Evolutionary conservation across 805 yeast species (phyloP).

Genomic region (Saturnispora besseyi): DNA sequence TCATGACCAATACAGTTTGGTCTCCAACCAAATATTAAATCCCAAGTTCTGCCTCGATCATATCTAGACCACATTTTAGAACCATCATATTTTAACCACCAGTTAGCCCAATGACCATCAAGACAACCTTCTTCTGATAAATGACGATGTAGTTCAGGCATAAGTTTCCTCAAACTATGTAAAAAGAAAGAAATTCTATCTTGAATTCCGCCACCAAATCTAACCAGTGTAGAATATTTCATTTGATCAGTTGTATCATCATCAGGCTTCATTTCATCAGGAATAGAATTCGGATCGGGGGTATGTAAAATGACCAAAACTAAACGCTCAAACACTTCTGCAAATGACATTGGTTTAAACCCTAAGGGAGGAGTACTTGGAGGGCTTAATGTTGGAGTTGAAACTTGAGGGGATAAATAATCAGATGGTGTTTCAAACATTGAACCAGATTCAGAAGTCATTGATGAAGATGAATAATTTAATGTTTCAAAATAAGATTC

Average conservation of each 20-base stretch:
- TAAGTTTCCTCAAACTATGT: constrained; percentile 45
- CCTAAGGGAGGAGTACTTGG: constrained; percentile 12
- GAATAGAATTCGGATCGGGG: constrained; percentile 37
- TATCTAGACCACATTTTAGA: constrained; percentile 72
- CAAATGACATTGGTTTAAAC: constrained; percentile 41
- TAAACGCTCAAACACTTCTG: constrained; percentile 66
- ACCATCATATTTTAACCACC: constrained; percentile 94
- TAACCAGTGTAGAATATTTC: constrained; percentile 15
- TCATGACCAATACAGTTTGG: constrained; percentile 24
- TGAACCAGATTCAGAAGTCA: constrained; percentile 14
- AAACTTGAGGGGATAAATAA: constrained; percentile 21
- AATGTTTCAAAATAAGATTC: constrained; percentile 26
- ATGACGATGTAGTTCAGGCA: constrained; percentile 71
- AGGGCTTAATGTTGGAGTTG: constrained; percentile 20
- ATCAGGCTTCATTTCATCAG: constrained; percentile 10
- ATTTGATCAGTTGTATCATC: constrained; percentile 13
- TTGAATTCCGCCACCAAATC: constrained; percentile 50
- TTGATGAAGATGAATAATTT: constrained; percentile 9
- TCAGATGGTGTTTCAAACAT: constrained; percentile 18
- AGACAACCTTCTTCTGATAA: constrained; percentile 71
- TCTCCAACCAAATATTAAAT: constrained; percentile 72
- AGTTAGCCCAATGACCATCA: constrained; percentile 82
- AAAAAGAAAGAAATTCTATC: constrained; percentile 63
- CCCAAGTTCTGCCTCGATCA: constrained; percentile 90
- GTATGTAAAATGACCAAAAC: constrained; percentile 68